These are phyloP conservation scores for Achaetomium macrosporum DNA, from an alignment of 2,329 filamentous ascomycete species.

Conservation along the genomic window DNA sequence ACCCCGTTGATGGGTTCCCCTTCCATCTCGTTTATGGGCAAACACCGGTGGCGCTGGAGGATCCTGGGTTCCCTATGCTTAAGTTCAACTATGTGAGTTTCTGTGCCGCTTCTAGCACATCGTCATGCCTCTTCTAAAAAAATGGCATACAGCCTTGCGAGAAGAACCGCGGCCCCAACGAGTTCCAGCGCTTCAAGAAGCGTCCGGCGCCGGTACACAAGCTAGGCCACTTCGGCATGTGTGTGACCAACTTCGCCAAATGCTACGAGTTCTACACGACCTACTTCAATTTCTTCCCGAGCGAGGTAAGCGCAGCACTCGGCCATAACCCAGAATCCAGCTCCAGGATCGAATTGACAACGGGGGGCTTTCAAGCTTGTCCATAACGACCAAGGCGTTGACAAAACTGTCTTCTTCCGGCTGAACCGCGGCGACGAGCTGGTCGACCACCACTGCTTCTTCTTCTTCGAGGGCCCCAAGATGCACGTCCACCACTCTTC, in stretches of 20 bases:
- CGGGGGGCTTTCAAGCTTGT: too few relatives aligned
- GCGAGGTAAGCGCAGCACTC: constrained; percentile 34
- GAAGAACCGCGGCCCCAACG: constrained; percentile 44
- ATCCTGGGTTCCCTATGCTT: constrained; percentile 38
- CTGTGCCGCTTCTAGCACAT: not conserved
- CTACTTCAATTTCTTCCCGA: constrained; percentile 47
- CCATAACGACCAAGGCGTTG: constrained; percentile 32
- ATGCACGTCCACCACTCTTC: constrained; percentile 61
- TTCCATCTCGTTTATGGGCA: constrained; percentile 55
- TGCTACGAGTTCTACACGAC: constrained; percentile 44
- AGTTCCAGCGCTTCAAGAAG: constrained; percentile 48
- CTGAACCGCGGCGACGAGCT: constrained; percentile 38
- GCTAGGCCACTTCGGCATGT: constrained; percentile 50
- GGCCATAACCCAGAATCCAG: too few relatives aligned
- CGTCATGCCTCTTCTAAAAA: too few relatives aligned
- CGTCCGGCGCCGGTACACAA: constrained; percentile 39
- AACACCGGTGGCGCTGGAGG: constrained; percentile 32
- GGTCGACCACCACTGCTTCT: constrained; percentile 48
- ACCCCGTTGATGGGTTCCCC: constrained; percentile 50
- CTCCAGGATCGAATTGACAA: too few relatives aligned
- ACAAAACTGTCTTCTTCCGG: constrained; percentile 42
- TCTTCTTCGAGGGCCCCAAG: constrained; percentile 42
- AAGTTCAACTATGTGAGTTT: constrained; percentile 45
- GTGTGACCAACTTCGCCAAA: constrained; percentile 45
- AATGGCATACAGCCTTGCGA: constrained; percentile 39